A percentile compares a stretch with the other conserved stretches of the same genome.
Conservation (phyloP, 2,329 filamentous ascomycete genomes). For the Teratosphaeria destructans region DNA sequence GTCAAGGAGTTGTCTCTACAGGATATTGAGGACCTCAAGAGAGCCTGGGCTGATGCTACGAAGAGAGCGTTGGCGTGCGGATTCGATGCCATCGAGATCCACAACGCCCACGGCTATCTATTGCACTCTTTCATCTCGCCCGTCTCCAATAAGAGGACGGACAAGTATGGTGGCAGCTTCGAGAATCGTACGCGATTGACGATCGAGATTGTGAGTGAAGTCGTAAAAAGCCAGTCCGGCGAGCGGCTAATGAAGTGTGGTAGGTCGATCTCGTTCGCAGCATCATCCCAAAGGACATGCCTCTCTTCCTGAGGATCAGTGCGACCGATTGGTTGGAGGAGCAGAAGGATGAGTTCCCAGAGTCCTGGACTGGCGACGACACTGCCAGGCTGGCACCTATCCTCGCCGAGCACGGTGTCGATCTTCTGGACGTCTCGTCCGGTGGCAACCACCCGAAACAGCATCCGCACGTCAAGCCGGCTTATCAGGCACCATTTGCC, state of each 20-base stretch:
- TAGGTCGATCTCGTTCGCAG: slow-evolving; percentile 48
- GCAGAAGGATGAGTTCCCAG: slow-evolving; percentile 36
- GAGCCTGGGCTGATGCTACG: slow-evolving; percentile 53
- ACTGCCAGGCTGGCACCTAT: slow-evolving; percentile 53
- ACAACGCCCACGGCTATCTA: slow-evolving; percentile 49
- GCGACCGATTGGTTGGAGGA: slow-evolving; percentile 66
- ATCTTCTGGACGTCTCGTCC: slow-evolving; percentile 72
- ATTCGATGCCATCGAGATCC: slow-evolving; percentile 70
- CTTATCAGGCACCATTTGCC: slow-evolving; percentile 66
- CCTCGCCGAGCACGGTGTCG: slow-evolving; percentile 63
- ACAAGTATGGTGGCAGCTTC: slow-evolving; percentile 34
- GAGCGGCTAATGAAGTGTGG: neutral
- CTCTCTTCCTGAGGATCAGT: slow-evolving; percentile 63
- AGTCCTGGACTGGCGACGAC: slow-evolving; percentile 59
- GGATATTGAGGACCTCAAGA: slow-evolving; percentile 58
- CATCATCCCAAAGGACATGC: slow-evolving; percentile 56
- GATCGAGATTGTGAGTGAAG: slow-evolving; percentile 44
- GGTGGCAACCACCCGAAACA: slow-evolving; percentile 56
- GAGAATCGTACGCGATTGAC: slow-evolving; percentile 46
- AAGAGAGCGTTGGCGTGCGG: slow-evolving; percentile 47
- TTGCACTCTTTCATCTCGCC: slow-evolving; percentile 35
- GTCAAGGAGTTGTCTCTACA: slow-evolving; percentile 58
- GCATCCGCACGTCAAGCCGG: slow-evolving; percentile 50
- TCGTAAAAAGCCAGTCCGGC: neutral
- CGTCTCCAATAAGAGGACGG: slow-evolving; percentile 33